phyloP scores from a whole-genome alignment of 768 basidiomycete genomes.

The Leccinum truebloodii region DNA sequence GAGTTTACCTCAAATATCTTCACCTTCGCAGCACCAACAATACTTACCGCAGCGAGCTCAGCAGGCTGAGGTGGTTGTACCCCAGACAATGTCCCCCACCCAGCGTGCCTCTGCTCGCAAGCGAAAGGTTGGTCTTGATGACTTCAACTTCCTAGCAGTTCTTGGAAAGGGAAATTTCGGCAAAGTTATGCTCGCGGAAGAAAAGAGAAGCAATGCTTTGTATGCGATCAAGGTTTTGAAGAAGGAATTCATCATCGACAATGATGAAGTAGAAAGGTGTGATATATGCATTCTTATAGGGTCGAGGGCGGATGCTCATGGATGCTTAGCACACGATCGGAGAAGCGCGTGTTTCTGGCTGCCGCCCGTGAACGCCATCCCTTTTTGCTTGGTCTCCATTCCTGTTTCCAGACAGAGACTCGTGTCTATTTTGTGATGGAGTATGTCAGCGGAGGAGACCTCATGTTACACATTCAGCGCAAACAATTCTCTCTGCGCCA shows the following conservation, averaged over 20 bases:
- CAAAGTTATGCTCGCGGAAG: conserved; percentile 99
- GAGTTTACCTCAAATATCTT: conserved; percentile 17
- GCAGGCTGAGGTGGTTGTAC: conserved; percentile 25
- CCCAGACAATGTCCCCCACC: conserved; percentile 39
- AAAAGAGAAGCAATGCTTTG: conserved; percentile 85
- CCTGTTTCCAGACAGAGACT: conserved; percentile 99
- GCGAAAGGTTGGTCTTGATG: conserved; percentile 93
- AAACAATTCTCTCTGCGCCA: conserved; percentile 98
- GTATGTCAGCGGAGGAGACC: conserved; percentile 97
- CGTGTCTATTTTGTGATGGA: conserved; percentile 99
- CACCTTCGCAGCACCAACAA: conserved; percentile 26
- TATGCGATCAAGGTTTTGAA: conserved; percentile 99
- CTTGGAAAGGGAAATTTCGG: conserved; percentile 99
- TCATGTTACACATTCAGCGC: conserved; percentile 99
- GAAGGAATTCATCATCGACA: conserved; percentile 99
- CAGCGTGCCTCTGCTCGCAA: conserved; percentile 50
- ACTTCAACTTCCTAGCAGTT: conserved; percentile 98
- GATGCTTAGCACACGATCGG: conserved; percentile 83
- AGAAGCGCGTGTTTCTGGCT: conserved; percentile 96
- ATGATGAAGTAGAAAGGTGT: conserved; percentile 98
- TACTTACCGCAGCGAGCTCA: conserved; percentile 32
- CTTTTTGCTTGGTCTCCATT: conserved; percentile 94
- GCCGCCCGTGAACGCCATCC: conserved; percentile 98
- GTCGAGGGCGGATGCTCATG: conserved; percentile 7
- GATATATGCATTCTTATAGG: conserved; percentile 16